phyloP scores from a whole-genome alignment of 1,284 basidiomycete genomes.

The Wallemia hederae region DNA sequence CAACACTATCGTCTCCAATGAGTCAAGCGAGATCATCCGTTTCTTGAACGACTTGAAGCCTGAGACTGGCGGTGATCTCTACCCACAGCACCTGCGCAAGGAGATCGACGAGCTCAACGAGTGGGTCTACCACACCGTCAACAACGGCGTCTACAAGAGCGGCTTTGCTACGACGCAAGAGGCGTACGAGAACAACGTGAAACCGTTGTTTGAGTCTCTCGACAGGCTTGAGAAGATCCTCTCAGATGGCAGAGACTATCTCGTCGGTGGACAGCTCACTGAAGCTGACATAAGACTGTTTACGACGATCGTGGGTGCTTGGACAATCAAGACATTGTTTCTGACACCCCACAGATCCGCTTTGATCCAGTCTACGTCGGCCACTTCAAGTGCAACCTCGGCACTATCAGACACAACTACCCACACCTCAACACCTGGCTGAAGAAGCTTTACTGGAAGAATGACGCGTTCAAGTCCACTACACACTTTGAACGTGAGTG shows the following conservation, averaged over 20 bases:
- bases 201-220: slow-evolving; percentile 25
- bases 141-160: slow-evolving; percentile 49
- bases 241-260: slow-evolving; percentile 38
- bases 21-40: slow-evolving; percentile 75
- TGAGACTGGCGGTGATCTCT: slow-evolving; percentile 34
- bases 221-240: slow-evolving; percentile 55
- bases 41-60: slow-evolving; percentile 51
- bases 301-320: slow-evolving; percentile 47
- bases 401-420: slow-evolving; percentile 41
- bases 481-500: slow-evolving; percentile 37
- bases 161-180: slow-evolving; percentile 61
- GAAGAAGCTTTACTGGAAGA: slow-evolving; percentile 71
- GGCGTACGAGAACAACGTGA: slow-evolving; percentile 52
- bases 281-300: slow-evolving; percentile 77
- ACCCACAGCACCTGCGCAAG: slow-evolving; percentile 35
- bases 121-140: slow-evolving; percentile 58
- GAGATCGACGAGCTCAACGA: slow-evolving; percentile 68
- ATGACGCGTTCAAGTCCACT: slow-evolving; percentile 56
- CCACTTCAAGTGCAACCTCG: slow-evolving; percentile 83
- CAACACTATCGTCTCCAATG: slow-evolving; percentile 78
- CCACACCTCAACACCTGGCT: slow-evolving; percentile 55
- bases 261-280: slow-evolving; percentile 51
- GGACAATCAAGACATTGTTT: background rate
- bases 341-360: slow-evolving; percentile 5
- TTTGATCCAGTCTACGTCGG: slow-evolving; percentile 52